A percentile compares a stretch with the other conserved stretches of the same genome.
Conservation (phyloP, 495 filamentous ascomycete species). For the Talaromyces borbonicus region DNA sequence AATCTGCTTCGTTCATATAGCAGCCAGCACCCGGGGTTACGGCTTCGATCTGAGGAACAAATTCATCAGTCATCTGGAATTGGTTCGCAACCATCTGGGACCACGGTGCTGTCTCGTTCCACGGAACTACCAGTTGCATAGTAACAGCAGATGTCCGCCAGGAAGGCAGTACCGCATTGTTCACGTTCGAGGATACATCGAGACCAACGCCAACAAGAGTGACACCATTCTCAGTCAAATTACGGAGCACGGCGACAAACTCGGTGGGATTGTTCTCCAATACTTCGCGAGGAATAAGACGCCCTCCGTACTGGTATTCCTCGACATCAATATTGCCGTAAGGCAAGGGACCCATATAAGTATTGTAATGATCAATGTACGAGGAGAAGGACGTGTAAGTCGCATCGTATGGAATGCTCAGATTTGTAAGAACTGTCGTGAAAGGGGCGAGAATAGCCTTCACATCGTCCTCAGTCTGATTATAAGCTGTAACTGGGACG, state of each 20-base stretch:
- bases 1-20: slow-evolving; percentile 39
- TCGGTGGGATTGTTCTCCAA: slow-evolving; percentile 38
- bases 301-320: slow-evolving; percentile 41
- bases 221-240: slow-evolving; percentile 31
- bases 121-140: slow-evolving; percentile 27
- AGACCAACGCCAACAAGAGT: slow-evolving; percentile 36
- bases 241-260: slow-evolving; percentile 26
- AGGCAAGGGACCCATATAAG: slow-evolving; percentile 18
- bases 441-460: slow-evolving; percentile 24
- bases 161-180: slow-evolving; percentile 47
- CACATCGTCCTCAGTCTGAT: slow-evolving; percentile 26
- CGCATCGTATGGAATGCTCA: slow-evolving; percentile 20
- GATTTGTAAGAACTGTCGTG: slow-evolving; percentile 15
- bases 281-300: slow-evolving; percentile 46
- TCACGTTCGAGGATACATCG: slow-evolving; percentile 33
- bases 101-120: slow-evolving; percentile 33
- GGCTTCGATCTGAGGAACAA: slow-evolving; percentile 31
- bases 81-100: slow-evolving; percentile 30
- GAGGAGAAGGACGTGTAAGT: not conserved
- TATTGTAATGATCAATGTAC: slow-evolving; percentile 15
- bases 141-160: slow-evolving; percentile 46
- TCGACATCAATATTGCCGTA: slow-evolving; percentile 13
- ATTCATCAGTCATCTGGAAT: slow-evolving; percentile 27
- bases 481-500: slow-evolving; percentile 27
- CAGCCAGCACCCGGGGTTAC: slow-evolving; percentile 26